A percentile compares a stretch with the other conserved stretches of the same genome.
Evolutionary conservation across 176 grass and related monocot genomes (phyloP).

Genomic region (Paspalum notatum): DNA sequence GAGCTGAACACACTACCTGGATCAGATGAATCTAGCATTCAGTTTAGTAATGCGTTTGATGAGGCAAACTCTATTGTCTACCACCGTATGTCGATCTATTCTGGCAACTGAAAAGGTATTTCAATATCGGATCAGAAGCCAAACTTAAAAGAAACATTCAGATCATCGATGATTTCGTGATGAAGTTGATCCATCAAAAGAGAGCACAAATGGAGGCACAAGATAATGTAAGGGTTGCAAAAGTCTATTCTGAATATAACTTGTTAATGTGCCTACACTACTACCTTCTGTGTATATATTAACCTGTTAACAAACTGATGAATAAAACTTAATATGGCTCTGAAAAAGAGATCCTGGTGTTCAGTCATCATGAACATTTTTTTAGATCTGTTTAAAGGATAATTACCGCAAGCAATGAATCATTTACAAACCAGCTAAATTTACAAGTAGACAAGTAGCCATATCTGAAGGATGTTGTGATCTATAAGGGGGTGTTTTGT

Average conservation of each 20-base stretch:
- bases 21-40: constrained; percentile 38
- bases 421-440: background rate
- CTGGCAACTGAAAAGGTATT: constrained; percentile 61
- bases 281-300: background rate
- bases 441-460: background rate
- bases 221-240: constrained; percentile 25
- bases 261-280: background rate
- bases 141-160: constrained; percentile 52
- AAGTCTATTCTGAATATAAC: background rate
- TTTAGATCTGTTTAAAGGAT: background rate
- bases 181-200: constrained; percentile 59
- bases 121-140: constrained; percentile 75
- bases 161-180: constrained; percentile 68
- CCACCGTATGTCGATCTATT: constrained; percentile 57
- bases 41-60: constrained; percentile 56
- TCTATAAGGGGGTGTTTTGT: background rate
- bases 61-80: constrained; percentile 57
- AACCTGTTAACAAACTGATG: background rate
- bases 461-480: background rate
- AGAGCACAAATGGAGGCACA: constrained; percentile 37
- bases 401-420: background rate
- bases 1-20: constrained; percentile 55
- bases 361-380: background rate
- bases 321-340: background rate
- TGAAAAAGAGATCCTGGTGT: background rate